Evolutionary conservation across 1,139 yeast genomes (phyloP), one percentile per base, ranked within the genome.

Genomic region (Lizanozyma gosingica): DNA sequence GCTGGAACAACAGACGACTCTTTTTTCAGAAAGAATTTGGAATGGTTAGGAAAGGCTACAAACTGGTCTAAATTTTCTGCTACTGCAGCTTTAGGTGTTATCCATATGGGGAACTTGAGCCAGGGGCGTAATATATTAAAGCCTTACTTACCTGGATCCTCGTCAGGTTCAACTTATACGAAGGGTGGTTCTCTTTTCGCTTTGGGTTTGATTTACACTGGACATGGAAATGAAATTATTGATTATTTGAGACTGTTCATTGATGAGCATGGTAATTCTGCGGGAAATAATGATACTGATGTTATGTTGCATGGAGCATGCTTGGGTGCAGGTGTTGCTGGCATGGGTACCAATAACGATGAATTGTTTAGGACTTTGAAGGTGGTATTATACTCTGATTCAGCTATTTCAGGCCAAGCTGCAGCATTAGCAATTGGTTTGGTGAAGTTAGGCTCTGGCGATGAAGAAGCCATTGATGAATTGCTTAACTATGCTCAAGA

Each of bases 1-100:
- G 90, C 94, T 29, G 98, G 98, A 46, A 94, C 99, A 9, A 87
- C 97, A 17, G 94, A 88, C 52, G 97, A 92, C 59, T 80, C 92
- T 2, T 92, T 92, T 56, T 85, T 92, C 63, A 76, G 96, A 59
- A 77, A 84, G 39, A 92, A 92, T 56, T 71, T 90, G 52, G 97
- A 92, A 55, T 94, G 97, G 97, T 72, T 92, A 50, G 95, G 95
- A 34, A 87, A 88, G 64, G 97, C 98, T 11, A 83, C 94, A 39
- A 90, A 90, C 62, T 92, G 99, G 99, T 90, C 97, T 6, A 92
- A 92, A 58, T 92, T 92, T 58, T 80, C 95, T 1, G 97, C 98
- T 4, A 92, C 98, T 27, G 98, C 98, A 15, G 97, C 97, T 14
- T 71, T 94, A 45, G 99, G 99, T 58, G 98, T 92, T 32, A 90